Evolutionary conservation across 2,329 filamentous ascomycete species (phyloP).

Genomic region (Calonectria pseudoturangicola): DNA sequence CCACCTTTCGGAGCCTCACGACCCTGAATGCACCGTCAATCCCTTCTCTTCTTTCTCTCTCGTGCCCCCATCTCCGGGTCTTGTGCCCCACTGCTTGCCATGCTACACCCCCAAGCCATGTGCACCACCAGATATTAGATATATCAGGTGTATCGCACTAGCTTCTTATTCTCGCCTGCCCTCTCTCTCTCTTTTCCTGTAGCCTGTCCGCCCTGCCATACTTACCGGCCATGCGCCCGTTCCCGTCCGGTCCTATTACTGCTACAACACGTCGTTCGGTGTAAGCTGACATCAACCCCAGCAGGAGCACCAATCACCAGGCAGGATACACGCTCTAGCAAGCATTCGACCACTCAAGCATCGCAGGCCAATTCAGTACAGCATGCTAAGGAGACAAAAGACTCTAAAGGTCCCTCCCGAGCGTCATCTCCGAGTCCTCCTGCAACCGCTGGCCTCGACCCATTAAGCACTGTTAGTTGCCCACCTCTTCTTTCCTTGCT

Average conservation of each 20-base stretch:
- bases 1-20: slow-evolving; percentile 16
- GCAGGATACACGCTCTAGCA: slow-evolving; percentile 51
- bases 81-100: slow-evolving; percentile 21
- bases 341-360: slow-evolving; percentile 54
- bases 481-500: background rate
- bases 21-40: slow-evolving; percentile 23
- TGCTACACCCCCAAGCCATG: slow-evolving; percentile 27
- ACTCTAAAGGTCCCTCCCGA: slow-evolving; percentile 55
- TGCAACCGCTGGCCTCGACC: slow-evolving; percentile 59
- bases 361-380: slow-evolving; percentile 78
- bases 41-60: slow-evolving; percentile 17
- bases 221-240: background rate
- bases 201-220: background rate
- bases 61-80: slow-evolving; percentile 7
- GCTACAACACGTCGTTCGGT: slow-evolving; percentile 31
- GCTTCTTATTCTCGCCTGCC: slow-evolving; percentile 5
- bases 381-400: slow-evolving; percentile 59
- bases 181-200: background rate
- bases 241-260: slow-evolving; percentile 13
- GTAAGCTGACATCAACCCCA: slow-evolving; percentile 53
- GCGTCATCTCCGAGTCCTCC: slow-evolving; percentile 51
- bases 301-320: slow-evolving; percentile 50
- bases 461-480: slow-evolving; percentile 60
- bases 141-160: slow-evolving; percentile 3
- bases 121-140: slow-evolving; percentile 27